Base-by-base conservation (phyloP, 495 filamentous ascomycete species). In the Penicillium riverlandense region DNA sequence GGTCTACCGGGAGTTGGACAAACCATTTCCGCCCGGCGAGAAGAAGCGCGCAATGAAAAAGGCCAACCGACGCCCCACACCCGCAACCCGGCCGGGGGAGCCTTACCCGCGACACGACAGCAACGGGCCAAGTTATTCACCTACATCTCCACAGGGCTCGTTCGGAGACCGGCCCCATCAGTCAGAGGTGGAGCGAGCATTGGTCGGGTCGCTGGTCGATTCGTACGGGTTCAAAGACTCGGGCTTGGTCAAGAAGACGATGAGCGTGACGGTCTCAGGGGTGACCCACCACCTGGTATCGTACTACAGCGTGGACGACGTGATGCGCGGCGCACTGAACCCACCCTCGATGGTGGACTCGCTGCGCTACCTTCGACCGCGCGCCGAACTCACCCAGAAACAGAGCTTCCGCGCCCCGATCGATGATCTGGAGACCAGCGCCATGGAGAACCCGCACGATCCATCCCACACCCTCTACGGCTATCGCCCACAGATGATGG, bases 211-310 rank as follows among this genome's bases (percentile, higher is more conserved):
- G 7, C 72, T 95, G 22, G 74, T 86, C 3, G 88, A 95, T 62
- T 88, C 84, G 0, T 95, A 95, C 59, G 81, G 79, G 15, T 96
- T 95, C 75, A 91, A 89, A 65, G 75, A 81, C 35, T 77, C 81
- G 2, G 90, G 90, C 0, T 62, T 96, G 44, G 79, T 95, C 27
- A 96, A 96, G 70, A 96, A 95, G 73, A 95, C 90, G 0, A 86
- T 95, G 58, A 88, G 82, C 44, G 77, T 96, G 22, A 81, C 74
- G 2, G 75, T 86, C 37, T 64, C 79, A 12, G 80, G 80, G 7
- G 66, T 86, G 6, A 78, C 76, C 4, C 89, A 91, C 58, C 88
- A 94, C 52, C 65, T 96, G 39, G 87, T 95, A 34, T 91, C 85
- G 0, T 96, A 96, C 59, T 96, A 95, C 68, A 85, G 69, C 32